phyloP scores from a whole-genome alignment of 139 green algal species.

The Asterochloris sp. region DNA sequence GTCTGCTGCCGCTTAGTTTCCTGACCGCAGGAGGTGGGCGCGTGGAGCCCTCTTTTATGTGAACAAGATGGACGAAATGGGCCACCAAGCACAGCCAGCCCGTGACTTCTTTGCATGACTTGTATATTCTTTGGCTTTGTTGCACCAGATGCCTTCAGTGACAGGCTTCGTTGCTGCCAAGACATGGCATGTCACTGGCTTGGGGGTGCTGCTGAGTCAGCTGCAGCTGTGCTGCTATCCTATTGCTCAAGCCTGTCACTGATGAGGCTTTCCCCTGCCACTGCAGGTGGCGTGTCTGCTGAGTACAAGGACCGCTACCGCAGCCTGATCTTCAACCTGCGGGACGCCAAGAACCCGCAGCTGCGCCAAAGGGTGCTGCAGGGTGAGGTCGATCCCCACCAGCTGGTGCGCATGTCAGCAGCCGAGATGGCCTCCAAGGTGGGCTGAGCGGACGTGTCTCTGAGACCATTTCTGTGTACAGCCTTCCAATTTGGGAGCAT shows the following conservation, averaged over 20 bases:
- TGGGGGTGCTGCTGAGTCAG: neutral
- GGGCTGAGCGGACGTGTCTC: too few relatives aligned
- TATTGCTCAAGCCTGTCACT: neutral
- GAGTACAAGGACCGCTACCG: slow-evolving; percentile 89
- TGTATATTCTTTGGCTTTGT: too few relatives aligned
- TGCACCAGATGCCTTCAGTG: too few relatives aligned
- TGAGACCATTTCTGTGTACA: too few relatives aligned
- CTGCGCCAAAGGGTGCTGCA: slow-evolving; percentile 59
- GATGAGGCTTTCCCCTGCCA: neutral
- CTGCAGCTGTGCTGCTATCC: slow-evolving; percentile 1
- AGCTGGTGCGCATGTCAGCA: slow-evolving; percentile 49
- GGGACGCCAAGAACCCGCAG: slow-evolving; percentile 69
- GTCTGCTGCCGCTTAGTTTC: too few relatives aligned
- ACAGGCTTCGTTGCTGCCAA: too few relatives aligned
- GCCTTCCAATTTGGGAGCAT: too few relatives aligned
- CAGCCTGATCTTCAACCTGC: slow-evolving; percentile 83
- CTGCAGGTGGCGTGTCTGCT: neutral
- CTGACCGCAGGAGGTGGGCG: too few relatives aligned
- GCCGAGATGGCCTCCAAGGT: slow-evolving; percentile 47
- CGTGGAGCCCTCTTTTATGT: too few relatives aligned
- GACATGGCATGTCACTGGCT: neutral
- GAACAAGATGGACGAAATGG: too few relatives aligned
- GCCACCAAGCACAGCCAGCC: too few relatives aligned
- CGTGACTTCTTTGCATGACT: too few relatives aligned
- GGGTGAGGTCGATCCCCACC: slow-evolving; percentile 38